phyloP scores from a whole-genome alignment of 164 flowering plant species.

The Liriodendron chinense region DNA sequence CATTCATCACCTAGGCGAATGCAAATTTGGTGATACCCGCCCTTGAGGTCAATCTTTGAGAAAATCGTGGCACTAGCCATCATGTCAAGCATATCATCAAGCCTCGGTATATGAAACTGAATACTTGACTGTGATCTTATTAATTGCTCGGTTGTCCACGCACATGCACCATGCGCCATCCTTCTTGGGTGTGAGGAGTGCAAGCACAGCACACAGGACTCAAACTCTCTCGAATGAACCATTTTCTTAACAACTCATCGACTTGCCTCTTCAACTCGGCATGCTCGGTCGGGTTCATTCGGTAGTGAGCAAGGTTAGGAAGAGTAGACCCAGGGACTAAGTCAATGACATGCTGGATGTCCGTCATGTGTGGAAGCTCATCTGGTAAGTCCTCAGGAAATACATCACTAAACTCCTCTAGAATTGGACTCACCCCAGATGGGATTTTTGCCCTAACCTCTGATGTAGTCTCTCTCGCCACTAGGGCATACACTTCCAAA shows the following conservation, averaged over 20 bases:
- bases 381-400: background rate
- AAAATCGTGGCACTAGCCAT: background rate
- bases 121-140: conserved; percentile 10
- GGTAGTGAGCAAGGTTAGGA: conserved; percentile 5
- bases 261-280: too few relatives aligned
- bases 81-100: conserved; percentile 10
- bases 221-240: too few relatives aligned
- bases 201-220: background rate
- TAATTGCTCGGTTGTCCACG: conserved; percentile 4
- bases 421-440: too few relatives aligned
- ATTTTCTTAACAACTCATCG: too few relatives aligned
- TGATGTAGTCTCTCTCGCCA: too few relatives aligned
- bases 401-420: too few relatives aligned
- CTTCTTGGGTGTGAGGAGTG: background rate
- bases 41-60: background rate
- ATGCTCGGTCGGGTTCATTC: conserved; percentile 4
- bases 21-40: conserved; percentile 3
- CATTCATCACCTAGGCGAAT: conserved; percentile 4
- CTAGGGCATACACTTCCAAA: too few relatives aligned
- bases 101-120: background rate
- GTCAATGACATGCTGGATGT: conserved; percentile 6
- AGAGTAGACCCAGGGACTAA: conserved; percentile 3
- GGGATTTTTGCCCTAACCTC: too few relatives aligned
- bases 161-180: conserved; percentile 5
- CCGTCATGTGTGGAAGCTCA: conserved; percentile 1